Conservation (phyloP, 371 early-diverging fungal species). For the Gilbertella persicaria region DNA sequence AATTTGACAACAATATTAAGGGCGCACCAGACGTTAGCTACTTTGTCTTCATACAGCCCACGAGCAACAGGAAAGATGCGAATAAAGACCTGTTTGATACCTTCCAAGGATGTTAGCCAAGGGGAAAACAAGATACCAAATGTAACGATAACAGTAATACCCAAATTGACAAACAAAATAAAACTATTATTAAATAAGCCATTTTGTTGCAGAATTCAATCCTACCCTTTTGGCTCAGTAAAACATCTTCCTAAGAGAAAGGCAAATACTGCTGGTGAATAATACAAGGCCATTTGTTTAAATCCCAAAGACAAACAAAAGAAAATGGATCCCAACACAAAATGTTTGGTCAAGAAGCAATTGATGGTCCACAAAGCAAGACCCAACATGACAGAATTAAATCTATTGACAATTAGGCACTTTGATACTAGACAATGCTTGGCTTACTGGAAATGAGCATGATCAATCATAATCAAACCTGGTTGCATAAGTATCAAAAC, state of each 20-base stretch:
- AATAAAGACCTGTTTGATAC: constrained; percentile 74
- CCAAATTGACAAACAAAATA: constrained; percentile 72
- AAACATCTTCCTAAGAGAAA: constrained; percentile 82
- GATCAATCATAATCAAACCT: constrained; percentile 86
- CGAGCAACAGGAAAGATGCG: constrained; percentile 93
- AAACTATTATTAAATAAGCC: constrained; percentile 25
- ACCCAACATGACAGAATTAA: constrained; percentile 94
- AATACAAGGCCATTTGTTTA: constrained; percentile 97
- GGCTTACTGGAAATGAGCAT: constrained; percentile 92
- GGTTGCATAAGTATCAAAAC: constrained; percentile 80
- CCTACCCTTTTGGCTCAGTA: constrained; percentile 43
- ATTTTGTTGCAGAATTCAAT: not conserved
- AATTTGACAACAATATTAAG: constrained; percentile 83
- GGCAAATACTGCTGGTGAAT: constrained; percentile 86
- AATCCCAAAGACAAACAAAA: constrained; percentile 85
- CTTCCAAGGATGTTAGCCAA: constrained; percentile 64
- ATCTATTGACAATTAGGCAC: constrained; percentile 43
- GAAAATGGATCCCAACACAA: constrained; percentile 70
- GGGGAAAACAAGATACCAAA: constrained; percentile 70
- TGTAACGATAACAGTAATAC: constrained; percentile 71
- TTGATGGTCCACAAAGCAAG: constrained; percentile 76
- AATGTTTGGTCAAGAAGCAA: constrained; percentile 60
- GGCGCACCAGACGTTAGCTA: constrained; percentile 97
- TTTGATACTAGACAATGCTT: not conserved
- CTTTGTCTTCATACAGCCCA: constrained; percentile 97